Evolutionary conservation across 2,329 filamentous ascomycete species (phyloP), one percentile per base, ranked within the genome.

Genomic region (Penicillium hordei): DNA sequence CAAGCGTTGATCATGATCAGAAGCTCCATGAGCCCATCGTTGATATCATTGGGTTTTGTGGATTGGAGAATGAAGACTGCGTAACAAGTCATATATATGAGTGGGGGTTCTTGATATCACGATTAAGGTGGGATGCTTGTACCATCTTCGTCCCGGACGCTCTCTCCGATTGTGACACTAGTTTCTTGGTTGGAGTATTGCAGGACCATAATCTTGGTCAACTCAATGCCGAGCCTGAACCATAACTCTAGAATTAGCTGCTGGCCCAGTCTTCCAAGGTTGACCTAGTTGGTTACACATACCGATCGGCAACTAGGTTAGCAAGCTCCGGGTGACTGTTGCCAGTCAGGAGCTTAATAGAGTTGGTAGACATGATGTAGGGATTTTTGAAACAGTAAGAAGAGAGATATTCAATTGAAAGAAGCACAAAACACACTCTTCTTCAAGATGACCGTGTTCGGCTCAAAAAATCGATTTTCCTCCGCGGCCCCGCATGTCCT

Each of bases 1-100:
- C 93, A 97, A 63, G 93, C 93, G 73, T 96, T 95, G 77, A 97
- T 95, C 88, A 97, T 96, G 78, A 97, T 97, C 65, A 97, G 85
- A 38, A 97, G 85, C 78, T 99, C 93, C 93, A 99, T 97, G 59
- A 99, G 84, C 49, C 92, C 92, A 75, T 97, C 93, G 78, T 99
- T 99, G 80, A 97, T 95, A 73, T 97, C 93, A 74, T 93, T 93
- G 2, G 93, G 93, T 40, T 90, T 89, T 48, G 94, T 96, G 25
- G 93, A 96, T 78, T 97, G 93, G 60, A 97, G 83, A 69, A 97
- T 96, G 80, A 97, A 97, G 72, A 97, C 93, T 86, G 68, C 43
- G 68, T 43, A 51, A 58, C 33, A 51, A 53, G 33, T 49, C 52
- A 60, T 53, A 48, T 53, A 31, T 48, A 48, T 57, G 29, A 61